Conservation (phyloP, 805 yeast genomes). For the Brettanomyces sp. region DNA sequence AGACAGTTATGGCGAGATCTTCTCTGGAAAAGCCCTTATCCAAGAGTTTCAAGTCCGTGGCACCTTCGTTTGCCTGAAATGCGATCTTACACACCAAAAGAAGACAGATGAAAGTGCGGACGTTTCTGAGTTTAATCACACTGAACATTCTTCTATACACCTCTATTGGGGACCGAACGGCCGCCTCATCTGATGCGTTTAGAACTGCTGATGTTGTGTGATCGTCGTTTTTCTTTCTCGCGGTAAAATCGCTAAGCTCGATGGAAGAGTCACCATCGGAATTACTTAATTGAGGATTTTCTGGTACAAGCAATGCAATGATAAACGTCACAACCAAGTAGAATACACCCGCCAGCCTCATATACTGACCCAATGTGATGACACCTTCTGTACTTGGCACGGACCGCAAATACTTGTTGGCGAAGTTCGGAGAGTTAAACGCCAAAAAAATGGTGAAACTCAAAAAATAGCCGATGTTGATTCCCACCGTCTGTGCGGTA, state of each 20-base stretch:
- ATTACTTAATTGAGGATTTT: conserved; percentile 47
- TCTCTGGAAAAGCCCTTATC: conserved; percentile 92
- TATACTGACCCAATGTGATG: conserved; percentile 63
- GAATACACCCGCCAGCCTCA: conserved; percentile 66
- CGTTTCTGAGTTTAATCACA: conserved; percentile 60
- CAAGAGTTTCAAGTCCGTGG: conserved; percentile 80
- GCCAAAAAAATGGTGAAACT: conserved; percentile 90
- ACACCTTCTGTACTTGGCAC: conserved; percentile 57
- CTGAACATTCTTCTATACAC: conserved; percentile 61
- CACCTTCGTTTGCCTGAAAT: conserved; percentile 93
- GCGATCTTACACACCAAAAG: conserved; percentile 82
- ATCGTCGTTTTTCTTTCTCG: background rate
- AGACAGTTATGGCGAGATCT: conserved; percentile 83
- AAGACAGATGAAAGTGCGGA: conserved; percentile 63
- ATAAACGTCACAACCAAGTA: conserved; percentile 60
- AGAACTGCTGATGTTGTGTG: background rate
- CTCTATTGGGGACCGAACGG: conserved; percentile 9
- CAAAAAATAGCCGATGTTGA: conserved; percentile 86
- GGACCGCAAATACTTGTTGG: conserved; percentile 69
- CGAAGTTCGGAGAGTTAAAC: conserved; percentile 84
- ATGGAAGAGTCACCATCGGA: conserved; percentile 1
- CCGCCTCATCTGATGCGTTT: background rate
- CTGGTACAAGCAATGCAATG: conserved; percentile 53
- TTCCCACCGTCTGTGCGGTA: conserved; percentile 94
- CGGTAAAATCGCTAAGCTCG: background rate